Base-by-base conservation (phyloP, 202 grass and related monocot genomes). In the Brachypodium distachyon region DNA sequence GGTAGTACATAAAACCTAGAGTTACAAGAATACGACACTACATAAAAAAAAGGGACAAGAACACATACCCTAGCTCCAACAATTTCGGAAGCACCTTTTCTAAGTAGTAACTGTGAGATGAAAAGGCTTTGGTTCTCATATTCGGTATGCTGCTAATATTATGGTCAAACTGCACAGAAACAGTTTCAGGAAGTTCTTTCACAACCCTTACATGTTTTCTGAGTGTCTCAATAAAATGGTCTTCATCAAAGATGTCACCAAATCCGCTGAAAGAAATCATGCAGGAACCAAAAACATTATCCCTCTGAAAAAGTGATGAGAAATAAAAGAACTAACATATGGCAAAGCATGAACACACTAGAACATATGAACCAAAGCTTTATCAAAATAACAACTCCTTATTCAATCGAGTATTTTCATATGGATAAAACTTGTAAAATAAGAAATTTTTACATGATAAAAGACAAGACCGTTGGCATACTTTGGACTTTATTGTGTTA, bases 81-180 rank as follows among this genome's bases (percentile, higher is more conserved):
- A 98, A 56, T 83, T 88, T 92, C 3, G 91, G 89, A 85, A 98
- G 91, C 32, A 95, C 95, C 60, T 92, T 82, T 49, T 90, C 74
- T 80, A 90, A 49, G 85, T 98, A 98, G 72, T 92, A 92, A 47
- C 41, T 72, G 59, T 71, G 73, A n/a, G 95, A 80, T 29, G 89
- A 89, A 77, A 88, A 89, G 72, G 95, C 95, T 82, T 87, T 98
- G 31, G 89, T 94, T 90, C 95, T 98, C 95, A 98, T 98, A 75
- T 98, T 98, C 56, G 81, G 72, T 88, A 98, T 92, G 21, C 29
- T 89, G 84, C 89, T 95, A 61, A 89, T 88, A 75, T 98, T 98
- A 63, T 85, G 64, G 42, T 92, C 84, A 83, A 92, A 95, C 47
- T 37, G 81, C 71, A 84, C 69, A 48, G 84, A 83, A 74, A 90